Conservation (phyloP, 495 filamentous ascomycete genomes). For the Tuber calosporum region DNA sequence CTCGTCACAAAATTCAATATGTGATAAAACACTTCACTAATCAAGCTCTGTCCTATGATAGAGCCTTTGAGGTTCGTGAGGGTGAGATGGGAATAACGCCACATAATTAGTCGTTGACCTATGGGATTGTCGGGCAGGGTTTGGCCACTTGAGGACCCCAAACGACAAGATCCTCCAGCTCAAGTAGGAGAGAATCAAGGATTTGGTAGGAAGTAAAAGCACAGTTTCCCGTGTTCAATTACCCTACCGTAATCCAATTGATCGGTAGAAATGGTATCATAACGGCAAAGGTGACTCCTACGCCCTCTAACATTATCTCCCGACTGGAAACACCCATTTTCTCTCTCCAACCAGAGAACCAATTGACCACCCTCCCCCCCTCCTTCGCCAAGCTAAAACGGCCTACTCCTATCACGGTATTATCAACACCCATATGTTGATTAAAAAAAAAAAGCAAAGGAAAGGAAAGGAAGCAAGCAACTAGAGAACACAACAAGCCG, state of each 20-base stretch:
- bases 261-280: not conserved
- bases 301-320: not conserved
- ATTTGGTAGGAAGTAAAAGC: not conserved
- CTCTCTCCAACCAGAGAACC: too few species aligned
- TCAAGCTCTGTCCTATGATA: not conserved
- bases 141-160: not conserved
- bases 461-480: too few species aligned
- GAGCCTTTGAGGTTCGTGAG: not conserved
- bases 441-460: too few species aligned
- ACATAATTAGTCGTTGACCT: not conserved
- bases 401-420: not conserved
- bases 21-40: not conserved
- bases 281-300: not conserved
- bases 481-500: too few species aligned
- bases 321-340: too few species aligned
- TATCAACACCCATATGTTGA: not conserved
- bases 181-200: not conserved
- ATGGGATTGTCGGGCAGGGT: not conserved
- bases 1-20: not conserved
- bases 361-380: too few species aligned
- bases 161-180: not conserved
- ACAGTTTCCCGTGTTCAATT: not conserved
- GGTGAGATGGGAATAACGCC: not conserved
- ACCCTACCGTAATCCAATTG: too few species aligned
- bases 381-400: not conserved